Evolutionary conservation across 169 alveolate species (phyloP), one percentile per base, ranked within the genome.

Genomic region (Condylostoma magnum): DNA sequence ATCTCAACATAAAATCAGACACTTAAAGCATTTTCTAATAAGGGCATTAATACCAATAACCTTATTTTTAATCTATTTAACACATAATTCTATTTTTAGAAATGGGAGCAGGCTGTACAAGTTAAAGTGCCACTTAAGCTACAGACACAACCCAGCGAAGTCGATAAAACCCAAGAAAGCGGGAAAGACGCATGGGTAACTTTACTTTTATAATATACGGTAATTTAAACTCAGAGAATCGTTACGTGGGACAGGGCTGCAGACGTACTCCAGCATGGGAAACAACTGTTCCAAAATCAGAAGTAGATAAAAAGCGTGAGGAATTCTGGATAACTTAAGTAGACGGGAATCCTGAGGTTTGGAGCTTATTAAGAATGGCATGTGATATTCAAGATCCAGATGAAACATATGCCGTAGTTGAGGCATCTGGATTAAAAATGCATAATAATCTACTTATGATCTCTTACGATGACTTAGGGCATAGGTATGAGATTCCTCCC

Each of bases 241-340:
- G 31, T 27, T 25, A 34, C 22, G n/a, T 38, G 44, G 72, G 72
- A 36, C 20, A 60, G 44, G 72, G 72, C 55, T 60, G 72, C 31
- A 60, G 44, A 60, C 37, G 58, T 25, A 60, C 72, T 3, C 72
- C 53, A 60, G 72, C 72, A 15, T 60, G 72, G 72, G 72, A 60
- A 43, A 60, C 57, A n/a, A 15, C 8, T n/a, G 15, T 38, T 18
- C 37, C 72, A 41, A 15, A 27, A 20, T 53, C 37, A 20, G 72
- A 60, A 36, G 57, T 60, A 18, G 8, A 28, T 12, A 60, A 60
- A 43, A 60, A 60, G 31, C 20, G 20, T 18, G 72, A 60, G 3
- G 72, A 60, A 43, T 60, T 60, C 28, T 60, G 72, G 72, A 43
- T 41, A 10, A 60, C 72, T 2, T 2, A 43, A 5, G 43, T 60